phyloP scores from a whole-genome alignment of 352 stramenopile genomes.

The Phytophthora fragariae region DNA sequence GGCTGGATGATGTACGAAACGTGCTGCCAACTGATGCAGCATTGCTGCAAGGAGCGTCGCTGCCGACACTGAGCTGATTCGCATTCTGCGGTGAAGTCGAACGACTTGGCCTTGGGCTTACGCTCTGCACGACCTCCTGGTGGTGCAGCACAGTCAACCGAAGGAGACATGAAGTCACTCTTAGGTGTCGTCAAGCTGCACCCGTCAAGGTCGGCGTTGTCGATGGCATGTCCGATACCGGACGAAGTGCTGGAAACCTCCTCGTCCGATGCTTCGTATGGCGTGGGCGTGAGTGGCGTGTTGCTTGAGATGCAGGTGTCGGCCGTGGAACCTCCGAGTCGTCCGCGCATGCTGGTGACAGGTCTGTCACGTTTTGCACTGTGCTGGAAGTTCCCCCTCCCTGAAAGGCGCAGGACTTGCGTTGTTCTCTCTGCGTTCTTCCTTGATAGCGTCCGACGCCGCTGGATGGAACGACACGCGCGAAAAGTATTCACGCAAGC shows the following conservation, averaged over 20 bases:
- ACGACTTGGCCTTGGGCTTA: slow-evolving; percentile 29
- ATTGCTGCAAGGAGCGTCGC: slow-evolving; percentile 38
- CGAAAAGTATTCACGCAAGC: background rate
- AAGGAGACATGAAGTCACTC: slow-evolving; percentile 26
- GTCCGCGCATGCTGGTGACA: slow-evolving; percentile 20
- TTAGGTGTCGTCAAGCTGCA: slow-evolving; percentile 26
- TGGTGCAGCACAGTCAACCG: background rate
- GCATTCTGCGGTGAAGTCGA: slow-evolving; percentile 28
- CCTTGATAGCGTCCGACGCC: background rate
- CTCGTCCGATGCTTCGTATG: slow-evolving; percentile 15
- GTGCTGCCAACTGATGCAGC: slow-evolving; percentile 66
- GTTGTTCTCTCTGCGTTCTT: background rate
- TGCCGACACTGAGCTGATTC: slow-evolving; percentile 28
- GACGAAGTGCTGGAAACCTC: slow-evolving; percentile 10
- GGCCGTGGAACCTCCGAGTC: slow-evolving; percentile 19
- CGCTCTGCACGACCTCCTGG: background rate
- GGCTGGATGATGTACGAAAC: slow-evolving; percentile 57
- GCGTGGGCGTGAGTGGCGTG: slow-evolving; percentile 22
- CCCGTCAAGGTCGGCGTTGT: slow-evolving; percentile 11
- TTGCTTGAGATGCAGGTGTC: slow-evolving; percentile 38
- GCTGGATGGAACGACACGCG: background rate
- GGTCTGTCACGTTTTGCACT: slow-evolving; percentile 7
- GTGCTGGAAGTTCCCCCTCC: slow-evolving; percentile 6
- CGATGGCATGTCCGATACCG: slow-evolving; percentile 21
- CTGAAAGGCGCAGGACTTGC: slow-evolving; percentile 12